A percentile compares a stretch with the other conserved stretches of the same genome.
Evolutionary conservation across 2,329 filamentous ascomycete species (phyloP).

Genomic region (Aspergillus brunneoviolaceus): DNA sequence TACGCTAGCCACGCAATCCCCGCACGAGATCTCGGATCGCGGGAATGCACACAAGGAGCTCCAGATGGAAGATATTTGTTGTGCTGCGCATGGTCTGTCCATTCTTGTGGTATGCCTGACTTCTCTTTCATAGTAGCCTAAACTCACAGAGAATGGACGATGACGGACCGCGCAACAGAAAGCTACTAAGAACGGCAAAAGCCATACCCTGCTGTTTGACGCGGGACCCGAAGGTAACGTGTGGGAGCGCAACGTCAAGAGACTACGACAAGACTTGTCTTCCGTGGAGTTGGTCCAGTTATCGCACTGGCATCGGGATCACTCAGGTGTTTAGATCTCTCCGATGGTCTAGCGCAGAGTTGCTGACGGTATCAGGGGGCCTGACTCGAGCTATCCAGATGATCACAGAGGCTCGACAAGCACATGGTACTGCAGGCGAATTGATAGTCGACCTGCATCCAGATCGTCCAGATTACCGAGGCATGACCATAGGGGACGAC

Average conservation of each 20-base stretch:
- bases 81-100: slow-evolving; percentile 56
- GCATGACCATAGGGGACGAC: slow-evolving; percentile 43
- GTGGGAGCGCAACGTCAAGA: slow-evolving; percentile 52
- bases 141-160: not conserved
- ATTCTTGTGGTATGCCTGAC: slow-evolving; percentile 48
- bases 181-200: slow-evolving; percentile 45
- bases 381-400: slow-evolving; percentile 51
- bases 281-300: slow-evolving; percentile 51
- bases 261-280: slow-evolving; percentile 45
- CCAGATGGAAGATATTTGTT: slow-evolving; percentile 53
- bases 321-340: slow-evolving; percentile 45
- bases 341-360: not conserved
- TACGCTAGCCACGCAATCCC: slow-evolving; percentile 41
- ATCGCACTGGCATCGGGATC: slow-evolving; percentile 57
- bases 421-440: slow-evolving; percentile 18
- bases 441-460: slow-evolving; percentile 55
- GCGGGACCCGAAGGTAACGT: slow-evolving; percentile 53
- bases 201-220: slow-evolving; percentile 54
- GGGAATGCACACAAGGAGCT: slow-evolving; percentile 48
- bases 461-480: slow-evolving; percentile 52
- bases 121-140: not conserved
- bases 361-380: slow-evolving; percentile 37
- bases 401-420: slow-evolving; percentile 46
- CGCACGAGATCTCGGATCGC: slow-evolving; percentile 35
- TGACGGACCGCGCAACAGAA: slow-evolving; percentile 38